Evolutionary conservation across 73 alveolate genomes (phyloP).

Genomic region (Paramecium octaurelia): DNA sequence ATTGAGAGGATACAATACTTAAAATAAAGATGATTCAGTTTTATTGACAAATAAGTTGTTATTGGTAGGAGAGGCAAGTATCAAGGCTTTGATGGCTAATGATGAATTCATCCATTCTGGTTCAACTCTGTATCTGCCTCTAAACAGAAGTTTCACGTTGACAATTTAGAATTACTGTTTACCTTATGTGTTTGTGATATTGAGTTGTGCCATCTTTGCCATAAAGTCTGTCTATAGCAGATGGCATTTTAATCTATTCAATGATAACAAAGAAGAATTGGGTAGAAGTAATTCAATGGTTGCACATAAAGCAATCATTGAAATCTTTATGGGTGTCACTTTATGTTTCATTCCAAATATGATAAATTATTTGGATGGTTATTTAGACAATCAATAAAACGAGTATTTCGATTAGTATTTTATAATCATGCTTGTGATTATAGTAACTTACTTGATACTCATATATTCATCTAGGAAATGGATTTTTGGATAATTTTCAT

Average conservation of each 20-base stretch:
- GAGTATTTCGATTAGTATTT: neutral
- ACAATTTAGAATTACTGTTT: neutral
- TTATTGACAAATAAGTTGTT: neutral
- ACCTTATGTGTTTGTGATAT: neutral
- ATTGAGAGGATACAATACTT: neutral
- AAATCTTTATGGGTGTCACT: neutral
- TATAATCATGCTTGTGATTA: neutral
- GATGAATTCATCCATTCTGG: neutral
- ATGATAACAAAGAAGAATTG: neutral
- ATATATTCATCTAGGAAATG: neutral
- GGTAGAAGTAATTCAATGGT: neutral
- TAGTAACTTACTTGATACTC: neutral
- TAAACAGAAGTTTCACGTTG: neutral
- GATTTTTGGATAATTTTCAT: neutral
- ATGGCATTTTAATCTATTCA: neutral
- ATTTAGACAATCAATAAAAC: neutral
- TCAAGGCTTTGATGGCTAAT: neutral
- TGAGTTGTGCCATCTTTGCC: neutral
- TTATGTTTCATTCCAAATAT: neutral
- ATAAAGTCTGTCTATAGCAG: neutral
- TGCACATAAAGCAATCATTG: neutral
- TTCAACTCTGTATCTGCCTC: neutral
- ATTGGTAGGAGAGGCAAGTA: neutral
- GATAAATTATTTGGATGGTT: neutral
- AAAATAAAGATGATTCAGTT: neutral